Evolutionary conservation across 257 asterid genomes (phyloP), one percentile per base, ranked within the genome.

Genomic region (Solanum okadae): DNA sequence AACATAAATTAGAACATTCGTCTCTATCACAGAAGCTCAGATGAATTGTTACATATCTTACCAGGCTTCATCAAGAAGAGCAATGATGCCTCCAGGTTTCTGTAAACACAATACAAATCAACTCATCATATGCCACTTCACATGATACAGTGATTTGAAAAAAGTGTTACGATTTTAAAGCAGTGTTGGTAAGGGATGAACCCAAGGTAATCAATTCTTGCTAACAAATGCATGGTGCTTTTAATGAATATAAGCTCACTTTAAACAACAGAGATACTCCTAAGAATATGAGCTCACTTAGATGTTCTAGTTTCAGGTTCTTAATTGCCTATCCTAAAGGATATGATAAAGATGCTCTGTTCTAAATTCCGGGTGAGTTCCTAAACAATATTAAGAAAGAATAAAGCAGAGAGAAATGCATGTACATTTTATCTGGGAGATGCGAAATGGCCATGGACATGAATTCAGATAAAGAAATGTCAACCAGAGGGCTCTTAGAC

Each of bases 21-120:
- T 34, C 52, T 37, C 85, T 33, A 46, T 29, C 70, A 52, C 27
- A 44, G 38, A 34, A 71, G 56, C 46, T 49, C 88, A 37, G 59
- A 42, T 35, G 44, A 59, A 20, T 49, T 82, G 65, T 67, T 22
- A 35, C 27, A 82, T 34, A 49, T 33, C 88, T 61, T 90, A 95
- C 99, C 99, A 97, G 83, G 99, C 99, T 91, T 97, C 99, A 87
- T 97, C 99, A 78, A 97, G 99, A 91, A 97, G 99, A 89, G 99
- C 94, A 88, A 97, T 31, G 86, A 97, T 95, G 86, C 99, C 99
- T 90, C 99, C 99, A 91, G 99, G 99, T 93, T 97, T 97, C 99
- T 97, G 99, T 90, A 88, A 89, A 88, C 88, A 86, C 88, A 86
- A 44, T n/a, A 46, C 59, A 86, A 49, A 49, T 49, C 44, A 82